Evolutionary conservation across 148 eudicot species (phyloP).

Genomic region (Rhododendron henanense): DNA sequence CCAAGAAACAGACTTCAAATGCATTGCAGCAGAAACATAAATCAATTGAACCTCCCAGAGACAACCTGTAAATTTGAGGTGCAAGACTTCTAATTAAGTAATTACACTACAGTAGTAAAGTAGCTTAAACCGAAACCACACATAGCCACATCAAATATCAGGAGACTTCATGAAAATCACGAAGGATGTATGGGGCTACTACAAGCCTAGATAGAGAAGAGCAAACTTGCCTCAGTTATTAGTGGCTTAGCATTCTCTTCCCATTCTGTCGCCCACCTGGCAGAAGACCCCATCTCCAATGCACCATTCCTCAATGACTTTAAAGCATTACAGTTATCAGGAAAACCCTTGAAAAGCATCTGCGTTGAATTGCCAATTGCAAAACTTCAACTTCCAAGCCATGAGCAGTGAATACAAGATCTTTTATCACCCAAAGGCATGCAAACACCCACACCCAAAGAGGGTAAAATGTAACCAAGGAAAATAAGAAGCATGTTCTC

Average conservation of each 20-base stretch:
- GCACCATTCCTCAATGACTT: constrained; percentile 59
- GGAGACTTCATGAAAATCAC: neutral
- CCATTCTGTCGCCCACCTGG: constrained; percentile 81
- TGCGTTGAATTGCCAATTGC: constrained; percentile 21
- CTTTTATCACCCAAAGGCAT: neutral
- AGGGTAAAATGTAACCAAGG: neutral
- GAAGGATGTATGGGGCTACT: neutral
- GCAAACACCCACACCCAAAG: neutral
- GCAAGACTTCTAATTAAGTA: neutral
- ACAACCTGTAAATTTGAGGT: constrained; percentile 28
- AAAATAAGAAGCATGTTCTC: neutral
- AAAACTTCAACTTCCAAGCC: neutral
- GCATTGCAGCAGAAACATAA: neutral
- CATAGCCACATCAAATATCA: neutral
- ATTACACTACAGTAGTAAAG: neutral
- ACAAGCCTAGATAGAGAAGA: neutral
- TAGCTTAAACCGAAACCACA: neutral
- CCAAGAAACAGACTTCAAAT: neutral
- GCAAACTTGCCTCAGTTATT: constrained; percentile 46
- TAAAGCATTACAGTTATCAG: constrained; percentile 51
- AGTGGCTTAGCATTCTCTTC: constrained; percentile 83
- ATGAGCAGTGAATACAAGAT: neutral
- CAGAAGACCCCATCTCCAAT: constrained; percentile 58
- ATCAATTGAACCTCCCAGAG: constrained; percentile 19
- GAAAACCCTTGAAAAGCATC: constrained; percentile 93